These are phyloP conservation scores for Gossypium arboreum DNA, from an alignment of 345 rosid genomes.

Conservation along the genomic window DNA sequence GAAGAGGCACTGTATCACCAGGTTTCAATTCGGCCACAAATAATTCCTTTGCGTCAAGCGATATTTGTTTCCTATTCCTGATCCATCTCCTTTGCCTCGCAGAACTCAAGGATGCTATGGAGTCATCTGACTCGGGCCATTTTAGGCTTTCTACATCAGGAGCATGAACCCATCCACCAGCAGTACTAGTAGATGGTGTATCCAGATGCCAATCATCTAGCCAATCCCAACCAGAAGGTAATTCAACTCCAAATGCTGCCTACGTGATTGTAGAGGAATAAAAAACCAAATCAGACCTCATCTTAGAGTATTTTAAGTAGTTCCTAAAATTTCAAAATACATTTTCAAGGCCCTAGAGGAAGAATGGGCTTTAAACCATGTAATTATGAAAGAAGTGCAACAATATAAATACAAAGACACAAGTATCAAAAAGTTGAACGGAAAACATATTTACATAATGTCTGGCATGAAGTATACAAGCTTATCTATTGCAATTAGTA, in stretches of 20 bases:
- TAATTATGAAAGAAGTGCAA: neutral
- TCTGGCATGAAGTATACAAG: neutral
- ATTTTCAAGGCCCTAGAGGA: neutral
- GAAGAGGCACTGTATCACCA: constrained; percentile 72
- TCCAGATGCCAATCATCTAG: constrained; percentile 57
- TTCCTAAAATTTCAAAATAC: neutral
- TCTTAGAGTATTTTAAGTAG: neutral
- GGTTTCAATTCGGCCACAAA: constrained; percentile 62
- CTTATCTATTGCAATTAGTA: neutral
- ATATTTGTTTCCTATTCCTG: constrained; percentile 39
- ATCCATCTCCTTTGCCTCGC: constrained; percentile 71
- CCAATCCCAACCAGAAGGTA: constrained; percentile 59
- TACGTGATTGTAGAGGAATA: constrained; percentile 18
- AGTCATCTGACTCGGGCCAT: constrained; percentile 54
- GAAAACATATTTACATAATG: neutral
- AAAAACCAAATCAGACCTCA: constrained; percentile 6
- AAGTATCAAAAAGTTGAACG: neutral
- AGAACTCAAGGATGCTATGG: constrained; percentile 35
- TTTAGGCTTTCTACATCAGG: constrained; percentile 50
- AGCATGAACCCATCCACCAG: constrained; percentile 71
- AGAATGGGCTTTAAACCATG: neutral
- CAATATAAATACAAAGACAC: neutral
- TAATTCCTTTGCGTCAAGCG: constrained; percentile 35
- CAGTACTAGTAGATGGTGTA: constrained; percentile 31
- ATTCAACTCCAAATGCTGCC: constrained; percentile 29